A percentile compares a stretch with the other conserved stretches of the same genome.
These are phyloP conservation scores for Torrubiella hemipterigena DNA, from an alignment of 2,329 filamentous ascomycete species.

Conservation along the genomic window DNA sequence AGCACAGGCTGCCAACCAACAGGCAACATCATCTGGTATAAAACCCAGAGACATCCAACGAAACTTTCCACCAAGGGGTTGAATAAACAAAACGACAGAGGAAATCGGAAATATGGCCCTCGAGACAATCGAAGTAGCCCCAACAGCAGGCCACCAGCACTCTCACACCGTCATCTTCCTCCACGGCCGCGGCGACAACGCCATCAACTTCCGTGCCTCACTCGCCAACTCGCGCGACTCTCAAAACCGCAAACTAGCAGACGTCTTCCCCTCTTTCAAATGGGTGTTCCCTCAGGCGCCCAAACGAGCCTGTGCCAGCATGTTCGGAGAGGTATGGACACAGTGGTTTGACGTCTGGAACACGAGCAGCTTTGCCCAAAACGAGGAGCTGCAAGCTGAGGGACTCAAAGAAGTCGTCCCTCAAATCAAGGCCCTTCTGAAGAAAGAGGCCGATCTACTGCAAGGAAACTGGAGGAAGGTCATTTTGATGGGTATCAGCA, in stretches of 20 bases:
- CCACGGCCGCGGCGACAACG: slow-evolving; percentile 30
- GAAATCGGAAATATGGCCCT: too few species aligned
- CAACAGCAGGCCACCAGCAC: too few species aligned
- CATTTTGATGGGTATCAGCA: slow-evolving; percentile 32
- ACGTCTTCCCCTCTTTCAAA: slow-evolving; percentile 30
- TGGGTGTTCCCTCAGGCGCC: slow-evolving; percentile 38
- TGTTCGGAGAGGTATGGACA: slow-evolving; percentile 14
- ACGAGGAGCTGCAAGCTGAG: slow-evolving; percentile 27
- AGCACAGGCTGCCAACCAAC: too few species aligned
- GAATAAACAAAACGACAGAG: too few species aligned
- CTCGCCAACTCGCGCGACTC: slow-evolving; percentile 20
- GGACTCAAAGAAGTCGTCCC: slow-evolving; percentile 27
- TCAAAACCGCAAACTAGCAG: slow-evolving; percentile 18
- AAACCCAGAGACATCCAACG: too few species aligned
- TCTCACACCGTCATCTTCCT: slow-evolving; percentile 33
- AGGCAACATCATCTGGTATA: too few species aligned
- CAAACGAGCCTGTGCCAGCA: slow-evolving; percentile 12
- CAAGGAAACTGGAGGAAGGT: slow-evolving; percentile 24
- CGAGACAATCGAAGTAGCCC: too few species aligned
- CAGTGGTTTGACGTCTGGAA: slow-evolving; percentile 43
- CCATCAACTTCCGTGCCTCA: slow-evolving; percentile 17
- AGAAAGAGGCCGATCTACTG: slow-evolving; percentile 20
- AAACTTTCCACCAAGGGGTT: too few species aligned
- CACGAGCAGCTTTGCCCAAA: slow-evolving; percentile 22
- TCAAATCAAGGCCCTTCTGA: slow-evolving; percentile 19